Evolutionary conservation across 257 asterid species (phyloP).

Genomic region (Jacaranda copaia): DNA sequence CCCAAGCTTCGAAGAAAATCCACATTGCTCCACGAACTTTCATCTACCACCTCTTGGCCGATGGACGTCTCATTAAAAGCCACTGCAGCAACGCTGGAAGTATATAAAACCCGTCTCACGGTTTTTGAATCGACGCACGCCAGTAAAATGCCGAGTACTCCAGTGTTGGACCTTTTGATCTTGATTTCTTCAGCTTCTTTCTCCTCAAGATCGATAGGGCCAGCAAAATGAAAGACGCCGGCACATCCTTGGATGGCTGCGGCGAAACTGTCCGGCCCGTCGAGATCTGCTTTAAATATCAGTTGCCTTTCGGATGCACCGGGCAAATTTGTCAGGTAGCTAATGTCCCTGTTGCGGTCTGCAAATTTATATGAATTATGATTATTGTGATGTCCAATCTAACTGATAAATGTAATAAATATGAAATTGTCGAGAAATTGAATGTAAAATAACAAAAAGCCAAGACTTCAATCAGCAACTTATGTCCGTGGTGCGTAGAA

Average conservation of each 20-base stretch:
- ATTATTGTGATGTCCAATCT: too few species aligned
- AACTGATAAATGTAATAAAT: too few species aligned
- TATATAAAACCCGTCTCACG: not conserved
- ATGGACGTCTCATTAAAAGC: not conserved
- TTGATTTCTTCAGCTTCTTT: constrained; percentile 48
- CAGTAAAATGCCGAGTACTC: constrained; percentile 36
- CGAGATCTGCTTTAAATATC: constrained; percentile 53
- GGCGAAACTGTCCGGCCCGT: constrained; percentile 44
- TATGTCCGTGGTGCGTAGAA: too few species aligned
- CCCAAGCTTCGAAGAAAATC: not conserved
- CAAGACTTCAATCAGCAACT: too few species aligned
- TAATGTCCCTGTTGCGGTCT: constrained; percentile 43
- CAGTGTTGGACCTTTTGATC: constrained; percentile 32
- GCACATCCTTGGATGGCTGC: constrained; percentile 49
- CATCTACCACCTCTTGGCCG: not conserved
- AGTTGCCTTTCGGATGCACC: constrained; percentile 49
- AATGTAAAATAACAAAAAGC: too few species aligned
- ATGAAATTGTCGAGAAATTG: too few species aligned
- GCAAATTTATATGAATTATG: not conserved
- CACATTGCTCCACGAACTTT: not conserved
- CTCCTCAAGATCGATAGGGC: constrained; percentile 47
- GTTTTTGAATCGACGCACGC: constrained; percentile 33
- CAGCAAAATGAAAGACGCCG: constrained; percentile 65
- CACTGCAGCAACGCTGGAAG: not conserved
- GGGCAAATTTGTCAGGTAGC: constrained; percentile 46